These are phyloP conservation scores for Pachyrhizus erosus DNA, from an alignment of 306 rosid genomes.

Conservation along the genomic window DNA sequence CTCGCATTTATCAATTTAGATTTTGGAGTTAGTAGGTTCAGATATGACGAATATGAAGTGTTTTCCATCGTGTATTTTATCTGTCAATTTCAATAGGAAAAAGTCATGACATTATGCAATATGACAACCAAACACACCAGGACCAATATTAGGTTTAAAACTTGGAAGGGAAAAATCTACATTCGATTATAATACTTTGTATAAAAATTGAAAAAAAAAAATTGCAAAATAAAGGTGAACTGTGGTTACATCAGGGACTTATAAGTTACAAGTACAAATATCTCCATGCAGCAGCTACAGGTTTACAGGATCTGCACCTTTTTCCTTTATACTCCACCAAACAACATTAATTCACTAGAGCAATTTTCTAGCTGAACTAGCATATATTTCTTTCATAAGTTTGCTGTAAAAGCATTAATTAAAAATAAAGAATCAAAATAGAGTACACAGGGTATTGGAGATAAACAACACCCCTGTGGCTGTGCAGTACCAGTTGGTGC, in stretches of 20 bases:
- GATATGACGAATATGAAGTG: background rate
- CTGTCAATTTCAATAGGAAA: background rate
- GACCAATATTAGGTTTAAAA: conserved; percentile 9
- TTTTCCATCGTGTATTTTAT: background rate
- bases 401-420: conserved; percentile 22
- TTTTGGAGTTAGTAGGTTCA: too few relatives aligned
- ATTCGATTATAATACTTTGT: background rate
- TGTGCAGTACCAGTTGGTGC: conserved; percentile 21
- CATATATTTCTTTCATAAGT: conserved; percentile 29
- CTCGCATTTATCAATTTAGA: too few relatives aligned
- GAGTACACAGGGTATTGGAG: conserved; percentile 33
- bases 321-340: conserved; percentile 30
- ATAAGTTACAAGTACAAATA: conserved; percentile 30
- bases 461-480: conserved; percentile 30
- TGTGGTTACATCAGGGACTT: background rate
- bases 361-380: conserved; percentile 31
- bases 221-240: conserved; percentile 1
- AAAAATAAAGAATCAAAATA: conserved; percentile 41
- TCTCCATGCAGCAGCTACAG: conserved; percentile 21
- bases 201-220: background rate
- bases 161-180: background rate
- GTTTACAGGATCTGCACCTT: conserved; percentile 20
- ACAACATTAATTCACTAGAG: conserved; percentile 34
- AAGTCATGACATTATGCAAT: background rate
- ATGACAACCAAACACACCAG: background rate